Evolutionary conservation across 371 early-diverging fungal species (phyloP).

Genomic region (Ordospora pajunii): DNA sequence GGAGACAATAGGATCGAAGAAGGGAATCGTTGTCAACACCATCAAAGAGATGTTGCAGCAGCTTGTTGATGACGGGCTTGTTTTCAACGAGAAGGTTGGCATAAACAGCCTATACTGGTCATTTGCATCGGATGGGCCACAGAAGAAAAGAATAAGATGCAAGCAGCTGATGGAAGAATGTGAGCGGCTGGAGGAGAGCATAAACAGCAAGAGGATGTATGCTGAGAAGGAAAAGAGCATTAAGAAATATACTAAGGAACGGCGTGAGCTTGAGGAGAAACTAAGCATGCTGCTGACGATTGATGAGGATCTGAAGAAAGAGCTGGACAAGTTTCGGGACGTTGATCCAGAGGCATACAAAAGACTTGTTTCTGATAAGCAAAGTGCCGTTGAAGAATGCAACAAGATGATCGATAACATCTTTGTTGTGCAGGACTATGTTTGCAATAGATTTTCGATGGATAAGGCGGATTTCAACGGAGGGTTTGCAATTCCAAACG

Average conservation of each 20-base stretch:
- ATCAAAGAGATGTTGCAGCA: constrained; percentile 78
- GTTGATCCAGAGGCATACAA: constrained; percentile 3
- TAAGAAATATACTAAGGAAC: constrained; percentile 55
- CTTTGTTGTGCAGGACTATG: constrained; percentile 72
- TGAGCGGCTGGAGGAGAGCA: constrained; percentile 24
- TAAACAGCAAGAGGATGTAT: background rate
- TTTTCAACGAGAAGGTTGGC: constrained; percentile 78
- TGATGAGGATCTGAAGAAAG: constrained; percentile 12
- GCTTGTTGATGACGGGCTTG: constrained; percentile 76
- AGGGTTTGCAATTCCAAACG: constrained; percentile 69
- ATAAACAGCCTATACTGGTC: constrained; percentile 80
- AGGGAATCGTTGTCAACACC: constrained; percentile 73
- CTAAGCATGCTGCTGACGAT: constrained; percentile 8
- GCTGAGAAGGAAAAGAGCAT: constrained; percentile 8
- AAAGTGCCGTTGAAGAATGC: constrained; percentile 1
- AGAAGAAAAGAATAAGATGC: constrained; percentile 58
- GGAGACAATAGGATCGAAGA: constrained; percentile 76
- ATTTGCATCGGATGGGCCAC: constrained; percentile 65
- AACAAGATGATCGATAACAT: constrained; percentile 68
- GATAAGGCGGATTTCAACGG: constrained; percentile 66
- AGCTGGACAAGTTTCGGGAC: constrained; percentile 6
- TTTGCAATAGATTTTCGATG: constrained; percentile 68
- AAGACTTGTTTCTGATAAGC: background rate
- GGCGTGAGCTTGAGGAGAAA: constrained; percentile 59
- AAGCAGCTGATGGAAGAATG: constrained; percentile 16